These are phyloP conservation scores for Coprinellus micaceus DNA, from an alignment of 768 basidiomycete species.

Conservation along the genomic window DNA sequence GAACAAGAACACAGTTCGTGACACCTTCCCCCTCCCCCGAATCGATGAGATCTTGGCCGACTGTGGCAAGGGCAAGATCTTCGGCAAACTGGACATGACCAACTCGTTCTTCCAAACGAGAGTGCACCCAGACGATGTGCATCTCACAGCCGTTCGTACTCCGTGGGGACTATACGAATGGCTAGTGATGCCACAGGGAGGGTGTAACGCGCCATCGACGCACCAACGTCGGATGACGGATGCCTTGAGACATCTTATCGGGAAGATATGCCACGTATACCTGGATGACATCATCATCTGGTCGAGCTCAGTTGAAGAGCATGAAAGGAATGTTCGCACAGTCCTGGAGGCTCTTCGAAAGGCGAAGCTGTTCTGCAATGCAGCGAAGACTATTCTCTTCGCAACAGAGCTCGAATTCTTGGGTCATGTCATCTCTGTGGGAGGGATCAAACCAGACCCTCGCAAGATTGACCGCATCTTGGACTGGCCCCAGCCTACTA, in stretches of 20 bases:
- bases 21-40: conserved; percentile 25
- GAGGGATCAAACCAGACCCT: conserved; percentile 22
- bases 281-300: conserved; percentile 25
- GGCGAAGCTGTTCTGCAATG: conserved; percentile 10
- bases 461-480: conserved; percentile 21
- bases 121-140: conserved; percentile 20
- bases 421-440: conserved; percentile 31
- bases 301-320: conserved; percentile 16
- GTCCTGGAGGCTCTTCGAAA: conserved; percentile 13
- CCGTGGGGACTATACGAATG: conserved; percentile 40
- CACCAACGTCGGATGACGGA: conserved; percentile 25
- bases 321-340: conserved; percentile 2
- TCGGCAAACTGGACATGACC: conserved; percentile 23
- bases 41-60: conserved; percentile 32
- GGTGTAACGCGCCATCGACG: conserved; percentile 22
- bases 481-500: conserved; percentile 20
- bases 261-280: conserved; percentile 23
- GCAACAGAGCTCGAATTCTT: conserved; percentile 24
- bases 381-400: conserved; percentile 19
- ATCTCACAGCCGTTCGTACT: conserved; percentile 33
- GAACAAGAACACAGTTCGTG: conserved; percentile 27
- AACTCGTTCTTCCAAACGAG: conserved; percentile 23
- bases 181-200: conserved; percentile 36
- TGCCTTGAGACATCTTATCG: conserved; percentile 22
- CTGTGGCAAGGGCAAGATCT: conserved; percentile 31